Evolutionary conservation across 2,329 filamentous ascomycete genomes (phyloP), one percentile per base, ranked within the genome.

Genomic region (Pleoardoris graminearum): DNA sequence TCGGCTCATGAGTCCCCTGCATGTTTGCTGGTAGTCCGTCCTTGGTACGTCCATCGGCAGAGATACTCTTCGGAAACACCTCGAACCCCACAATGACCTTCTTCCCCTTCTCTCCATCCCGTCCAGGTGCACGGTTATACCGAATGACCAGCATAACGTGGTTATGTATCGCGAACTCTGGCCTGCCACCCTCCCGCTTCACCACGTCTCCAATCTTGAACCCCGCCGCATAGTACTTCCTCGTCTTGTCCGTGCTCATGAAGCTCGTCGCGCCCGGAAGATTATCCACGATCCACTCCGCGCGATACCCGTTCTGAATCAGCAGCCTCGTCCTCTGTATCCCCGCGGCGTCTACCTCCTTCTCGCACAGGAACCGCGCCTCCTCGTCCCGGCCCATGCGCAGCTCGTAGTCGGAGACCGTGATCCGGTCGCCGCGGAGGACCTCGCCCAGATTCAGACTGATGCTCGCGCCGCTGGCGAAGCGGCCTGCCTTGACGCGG

Each of bases 221-320:
- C 1, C 91, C 91, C 1, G 90, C 86, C 11, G 90, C 89, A 70
- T 96, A 96, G 77, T 96, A 95, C 73, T 92, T 95, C 65, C 85
- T 82, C 41, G 83, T 85, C 76, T 91, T 91, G 73, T 95, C 91
- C 30, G 90, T 87, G 0, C 89, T 93, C 23, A 94, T 88, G 67
- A 95, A 95, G 71, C 87, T 92, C 7, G 91, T 95, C 30, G 91
- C 91, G 6, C 91, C 91, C 1, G 91, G 91, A 8, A 96, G 80
- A 65, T 96, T 96, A 73, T 96, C 91, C 58, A 94, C 88, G 61
- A 96, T 95, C 91, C 91, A 96, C 73, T 96, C 91, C 1, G 87
- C 86, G n/a, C 94, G 85, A 71, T 94, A 95, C 30, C 88, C 89
- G 48, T 91, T 83, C 55, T 82, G 82, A 33, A 96, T 86, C 65